Evolutionary conservation across 768 basidiomycete genomes (phyloP), one percentile per base, ranked within the genome.

Genomic region (Mycena amicta): DNA sequence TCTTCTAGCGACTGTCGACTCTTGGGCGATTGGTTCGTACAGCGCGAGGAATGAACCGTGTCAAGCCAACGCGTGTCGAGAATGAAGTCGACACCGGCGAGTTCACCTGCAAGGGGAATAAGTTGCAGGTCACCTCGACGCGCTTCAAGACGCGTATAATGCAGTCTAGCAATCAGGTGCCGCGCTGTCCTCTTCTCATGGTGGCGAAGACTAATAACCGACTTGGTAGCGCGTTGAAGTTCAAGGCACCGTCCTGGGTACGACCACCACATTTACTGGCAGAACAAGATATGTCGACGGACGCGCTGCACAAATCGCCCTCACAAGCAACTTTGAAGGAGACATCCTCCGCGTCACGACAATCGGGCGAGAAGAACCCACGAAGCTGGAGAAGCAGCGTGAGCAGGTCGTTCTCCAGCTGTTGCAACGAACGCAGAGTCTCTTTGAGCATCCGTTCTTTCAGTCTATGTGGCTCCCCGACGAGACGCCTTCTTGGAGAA

Each of bases 281-380:
- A n/a, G n/a, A n/a, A n/a, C n/a, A n/a, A n/a, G n/a, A n/a, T n/a
- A n/a, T n/a, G n/a, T n/a, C n/a, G n/a, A n/a, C n/a, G n/a, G n/a
- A n/a, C n/a, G n/a, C n/a, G n/a, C n/a, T n/a, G 47, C 50, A 26
- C 46, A 66, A 30, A 23, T 15, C 29, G 26, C 22, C 41, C 25
- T 57, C 37, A 18, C 41, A 29, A 20, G 13, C 46, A 22, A 63
- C 0, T 46, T 74, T 13, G 18, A 37, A 61, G 66, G 77, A 67
- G 16, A 76, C 68, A 70, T 84, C 27, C 53, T 65, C 0, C 68
- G 68, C 5, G 73, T 90, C 23, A 79, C 71, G 22, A 77, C 86
- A 6, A 74, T 77, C 60, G 88, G 87, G 0, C 78, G 76, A 29
- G 86, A 81, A 37, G 79, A 73, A 33, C 82, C 81, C 1, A 91